Conservation (phyloP, 768 basidiomycete genomes). For the Tubosaeta sp. region DNA sequence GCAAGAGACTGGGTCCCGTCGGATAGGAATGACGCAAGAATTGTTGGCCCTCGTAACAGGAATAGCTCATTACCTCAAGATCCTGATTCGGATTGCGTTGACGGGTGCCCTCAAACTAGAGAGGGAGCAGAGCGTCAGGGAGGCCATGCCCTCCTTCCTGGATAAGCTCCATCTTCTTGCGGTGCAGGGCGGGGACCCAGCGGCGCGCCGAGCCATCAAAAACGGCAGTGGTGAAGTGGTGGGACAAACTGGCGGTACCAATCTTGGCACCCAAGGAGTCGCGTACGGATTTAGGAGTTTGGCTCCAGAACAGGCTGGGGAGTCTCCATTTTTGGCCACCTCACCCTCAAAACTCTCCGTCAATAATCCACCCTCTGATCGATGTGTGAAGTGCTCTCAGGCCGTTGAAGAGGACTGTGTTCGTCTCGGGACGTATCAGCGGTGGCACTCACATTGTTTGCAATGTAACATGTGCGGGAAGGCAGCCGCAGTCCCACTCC, state of each 20-base stretch:
- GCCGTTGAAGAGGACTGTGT: slow-evolving; percentile 99
- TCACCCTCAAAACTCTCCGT: slow-evolving; percentile 48
- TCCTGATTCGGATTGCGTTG: slow-evolving; percentile 95
- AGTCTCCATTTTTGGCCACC: slow-evolving; percentile 62
- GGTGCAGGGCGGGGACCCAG: slow-evolving; percentile 76
- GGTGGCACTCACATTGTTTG: slow-evolving; percentile 97
- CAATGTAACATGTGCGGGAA: slow-evolving; percentile 80
- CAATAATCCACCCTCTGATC: slow-evolving; percentile 79
- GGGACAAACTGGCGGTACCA: slow-evolving; percentile 38
- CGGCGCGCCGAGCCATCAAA: slow-evolving; percentile 71
- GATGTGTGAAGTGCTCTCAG: slow-evolving; percentile 82
- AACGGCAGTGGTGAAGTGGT: slow-evolving; percentile 64
- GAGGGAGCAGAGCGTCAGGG: slow-evolving; percentile 76
- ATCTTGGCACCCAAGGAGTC: slow-evolving; percentile 79
- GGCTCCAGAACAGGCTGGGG: slow-evolving; percentile 87
- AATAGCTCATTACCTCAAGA: slow-evolving; percentile 99
- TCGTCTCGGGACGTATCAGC: slow-evolving; percentile 89
- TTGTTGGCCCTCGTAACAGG: slow-evolving; percentile 95
- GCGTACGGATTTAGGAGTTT: slow-evolving; percentile 92
- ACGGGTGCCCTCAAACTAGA: slow-evolving; percentile 96
- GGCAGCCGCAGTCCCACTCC: slow-evolving; percentile 56
- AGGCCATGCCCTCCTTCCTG: slow-evolving; percentile 86
- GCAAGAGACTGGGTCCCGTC: slow-evolving; percentile 83
- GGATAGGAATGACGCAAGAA: slow-evolving; percentile 97
- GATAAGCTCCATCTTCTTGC: slow-evolving; percentile 92